Base-by-base conservation (phyloP, 305 asterid genomes). In the Withania somnifera region DNA sequence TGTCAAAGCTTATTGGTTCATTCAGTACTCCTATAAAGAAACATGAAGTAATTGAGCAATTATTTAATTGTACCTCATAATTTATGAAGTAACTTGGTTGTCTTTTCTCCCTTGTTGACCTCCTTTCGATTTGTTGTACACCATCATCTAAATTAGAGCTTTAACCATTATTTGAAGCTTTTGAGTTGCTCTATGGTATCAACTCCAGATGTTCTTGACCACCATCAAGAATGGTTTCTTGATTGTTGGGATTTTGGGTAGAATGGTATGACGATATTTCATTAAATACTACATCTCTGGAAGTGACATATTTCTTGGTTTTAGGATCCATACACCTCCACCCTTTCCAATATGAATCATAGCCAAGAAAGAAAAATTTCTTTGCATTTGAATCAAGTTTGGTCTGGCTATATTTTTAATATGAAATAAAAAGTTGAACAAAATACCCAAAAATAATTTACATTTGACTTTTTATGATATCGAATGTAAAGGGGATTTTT, bases 321-420 rank as follows among this genome's bases (percentile, higher is more conserved):
- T 67, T 11, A 7, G 6, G 78, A 42, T 78, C 87, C 81, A 80
- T 77, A 38, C 84, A 77, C 20, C 78, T 82, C 85, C 71, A 82
- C 17, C 81, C 69, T 85, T 80, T 82, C 2, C 45, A 54, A 8
- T 58, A 78, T 14, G 19, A 14, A 50, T 15, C 54, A 50, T 50
- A 50, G 2, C 54, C 57, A 51, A 51, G 20, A 51, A 82, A 85
- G 13, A 82, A 1, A 22, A 51, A 84, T 1, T 81, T 64, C 19
- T 68, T 82, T 67, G 68, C 87, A 45, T 78, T 84, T 5, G 52
- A 61, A 11, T 85, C 81, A 52, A 85, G 69, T 42, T 85, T 82
- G 14, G 78, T 85, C 77, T 73, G 24, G 45, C 66, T 45, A 6
- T 34, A 17, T 56, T 85, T 78, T 6, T 78, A 22, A 81, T 4